These are phyloP conservation scores for Punica granatum DNA, from an alignment of 345 rosid species.

Conservation along the genomic window DNA sequence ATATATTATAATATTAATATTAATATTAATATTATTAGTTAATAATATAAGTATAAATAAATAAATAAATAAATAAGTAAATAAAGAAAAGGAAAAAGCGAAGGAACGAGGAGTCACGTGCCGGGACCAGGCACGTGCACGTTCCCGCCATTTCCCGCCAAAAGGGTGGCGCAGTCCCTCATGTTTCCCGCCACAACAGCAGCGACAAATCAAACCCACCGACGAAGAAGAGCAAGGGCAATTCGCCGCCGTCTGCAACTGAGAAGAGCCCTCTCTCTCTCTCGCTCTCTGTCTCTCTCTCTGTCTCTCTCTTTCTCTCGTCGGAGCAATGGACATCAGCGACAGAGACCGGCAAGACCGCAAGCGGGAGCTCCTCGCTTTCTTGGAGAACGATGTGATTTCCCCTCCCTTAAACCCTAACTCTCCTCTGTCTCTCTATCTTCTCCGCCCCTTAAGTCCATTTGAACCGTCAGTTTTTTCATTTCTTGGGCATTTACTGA, in stretches of 20 bases:
- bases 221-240: neutral
- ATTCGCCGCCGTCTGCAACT: neutral
- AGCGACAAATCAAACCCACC: too few relatives aligned
- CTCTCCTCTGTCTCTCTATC: neutral
- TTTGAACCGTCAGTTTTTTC: neutral
- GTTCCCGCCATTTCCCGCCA: constrained; percentile 53
- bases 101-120: neutral
- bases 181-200: too few relatives aligned
- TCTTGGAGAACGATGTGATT: constrained; percentile 62
- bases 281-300: constrained; percentile 9
- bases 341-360: constrained; percentile 45
- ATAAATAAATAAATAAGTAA: neutral
- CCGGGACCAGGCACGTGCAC: neutral
- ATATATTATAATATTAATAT: too few relatives aligned
- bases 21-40: too few relatives aligned
- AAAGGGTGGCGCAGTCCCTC: constrained; percentile 6
- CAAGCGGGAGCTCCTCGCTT: constrained; percentile 75
- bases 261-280: neutral
- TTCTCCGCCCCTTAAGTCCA: neutral
- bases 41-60: neutral
- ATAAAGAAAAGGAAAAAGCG: neutral
- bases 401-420: neutral
- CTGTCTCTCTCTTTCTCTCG: neutral
- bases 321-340: constrained; percentile 43
- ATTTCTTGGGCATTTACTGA: constrained; percentile 2